phyloP scores from a whole-genome alignment of 345 rosid species.

The Raphanus raphanistrum region DNA sequence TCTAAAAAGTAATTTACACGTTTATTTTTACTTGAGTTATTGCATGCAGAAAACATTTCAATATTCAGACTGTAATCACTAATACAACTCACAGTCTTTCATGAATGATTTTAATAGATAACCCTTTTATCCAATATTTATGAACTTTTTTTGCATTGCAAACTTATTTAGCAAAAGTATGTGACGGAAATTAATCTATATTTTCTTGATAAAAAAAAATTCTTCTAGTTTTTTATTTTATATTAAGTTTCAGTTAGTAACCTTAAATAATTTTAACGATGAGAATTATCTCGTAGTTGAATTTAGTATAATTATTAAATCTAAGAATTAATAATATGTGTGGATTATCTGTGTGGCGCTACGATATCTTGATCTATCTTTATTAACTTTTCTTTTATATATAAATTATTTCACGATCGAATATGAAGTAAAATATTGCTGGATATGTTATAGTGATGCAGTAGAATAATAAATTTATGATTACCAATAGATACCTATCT shows the following conservation, averaged over 20 bases:
- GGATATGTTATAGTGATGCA: constrained; percentile 24
- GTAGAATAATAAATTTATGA: neutral
- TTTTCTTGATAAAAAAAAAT: neutral
- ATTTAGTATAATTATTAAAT: neutral
- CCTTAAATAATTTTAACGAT: neutral
- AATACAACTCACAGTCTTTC: neutral
- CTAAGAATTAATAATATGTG: neutral
- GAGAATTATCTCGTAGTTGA: neutral
- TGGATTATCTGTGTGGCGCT: too few species aligned
- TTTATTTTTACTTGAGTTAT: neutral
- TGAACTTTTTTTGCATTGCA: neutral
- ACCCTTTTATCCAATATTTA: neutral
- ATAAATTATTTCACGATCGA: neutral
- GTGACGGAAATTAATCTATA: neutral
- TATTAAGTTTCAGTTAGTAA: neutral
- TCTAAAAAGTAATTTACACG: constrained; percentile 2
- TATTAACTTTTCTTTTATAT: neutral
- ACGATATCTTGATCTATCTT: neutral
- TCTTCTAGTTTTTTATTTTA: neutral
- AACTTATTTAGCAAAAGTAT: neutral
- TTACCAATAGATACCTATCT: neutral
- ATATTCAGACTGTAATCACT: neutral
- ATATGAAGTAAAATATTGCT: constrained; percentile 16
- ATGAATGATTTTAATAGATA: neutral
- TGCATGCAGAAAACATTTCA: neutral